phyloP scores from a whole-genome alignment of 2,329 filamentous ascomycete species.

The Aspergillus quadricinctus region DNA sequence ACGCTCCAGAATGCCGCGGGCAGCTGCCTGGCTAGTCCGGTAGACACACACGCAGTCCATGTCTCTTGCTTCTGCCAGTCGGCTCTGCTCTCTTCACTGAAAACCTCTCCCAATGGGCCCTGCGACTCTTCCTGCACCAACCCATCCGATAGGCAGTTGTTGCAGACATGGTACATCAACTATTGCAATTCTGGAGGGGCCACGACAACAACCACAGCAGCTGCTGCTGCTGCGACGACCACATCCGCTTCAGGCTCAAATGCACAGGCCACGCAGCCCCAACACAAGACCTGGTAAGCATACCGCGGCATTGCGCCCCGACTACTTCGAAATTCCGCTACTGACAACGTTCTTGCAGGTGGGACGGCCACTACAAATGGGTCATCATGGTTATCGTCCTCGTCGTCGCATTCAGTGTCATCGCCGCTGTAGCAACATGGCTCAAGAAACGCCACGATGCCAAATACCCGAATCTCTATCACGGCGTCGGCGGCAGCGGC shows the following conservation, averaged over 20 bases:
- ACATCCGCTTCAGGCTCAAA: conserved; percentile 6
- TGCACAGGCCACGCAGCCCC: conserved; percentile 5
- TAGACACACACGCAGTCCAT: conserved; percentile 52
- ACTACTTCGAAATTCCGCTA: not conserved
- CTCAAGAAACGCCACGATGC: conserved; percentile 70
- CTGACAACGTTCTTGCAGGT: conserved; percentile 12
- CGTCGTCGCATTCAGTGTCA: conserved; percentile 61
- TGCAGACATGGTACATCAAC: conserved; percentile 66
- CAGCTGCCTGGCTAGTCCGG: conserved; percentile 58
- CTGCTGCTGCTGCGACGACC: conserved; percentile 20
- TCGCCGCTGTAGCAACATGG: conserved; percentile 65
- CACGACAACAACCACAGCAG: conserved; percentile 18
- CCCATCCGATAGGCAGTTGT: conserved; percentile 49
- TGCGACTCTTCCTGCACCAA: conserved; percentile 59
- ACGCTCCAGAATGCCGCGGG: conserved; percentile 66
- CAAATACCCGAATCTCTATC: conserved; percentile 43
- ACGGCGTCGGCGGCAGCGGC: conserved; percentile 19
- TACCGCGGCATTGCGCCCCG: not conserved
- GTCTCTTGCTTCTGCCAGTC: conserved; percentile 71
- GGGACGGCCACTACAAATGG: conserved; percentile 67
- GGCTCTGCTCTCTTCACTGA: conserved; percentile 54
- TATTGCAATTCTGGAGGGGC: conserved; percentile 54
- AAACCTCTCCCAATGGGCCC: conserved; percentile 53
- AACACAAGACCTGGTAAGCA: conserved; percentile 21
- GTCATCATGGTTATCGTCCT: conserved; percentile 76